Percentiles rank a stretch among this genome's conserved stretches.
Conservation (phyloP, 2,329 filamentous ascomycete genomes). For the Fusarium sp. region DNA sequence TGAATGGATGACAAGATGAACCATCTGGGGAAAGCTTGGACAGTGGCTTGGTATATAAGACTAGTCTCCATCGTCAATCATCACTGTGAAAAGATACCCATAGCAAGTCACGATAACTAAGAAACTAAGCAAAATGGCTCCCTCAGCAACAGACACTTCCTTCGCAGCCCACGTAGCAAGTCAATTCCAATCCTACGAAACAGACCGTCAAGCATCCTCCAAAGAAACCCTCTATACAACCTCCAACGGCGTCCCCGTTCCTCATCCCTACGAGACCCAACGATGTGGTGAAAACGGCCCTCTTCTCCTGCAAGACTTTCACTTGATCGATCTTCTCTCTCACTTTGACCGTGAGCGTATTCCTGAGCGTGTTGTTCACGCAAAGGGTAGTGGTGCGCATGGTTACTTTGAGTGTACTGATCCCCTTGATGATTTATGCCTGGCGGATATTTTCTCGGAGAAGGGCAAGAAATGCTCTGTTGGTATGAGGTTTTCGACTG, state of each 20-base stretch:
- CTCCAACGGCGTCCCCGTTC: slow-evolving; percentile 67
- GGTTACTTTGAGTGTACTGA: slow-evolving; percentile 64
- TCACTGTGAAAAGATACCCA: neutral
- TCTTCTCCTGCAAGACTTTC: slow-evolving; percentile 69
- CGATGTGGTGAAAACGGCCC: slow-evolving; percentile 69
- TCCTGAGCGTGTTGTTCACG: slow-evolving; percentile 71
- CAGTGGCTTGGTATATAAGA: neutral
- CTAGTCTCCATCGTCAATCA: neutral
- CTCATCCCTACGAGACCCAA: slow-evolving; percentile 70
- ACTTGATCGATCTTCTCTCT: slow-evolving; percentile 70
- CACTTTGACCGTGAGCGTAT: slow-evolving; percentile 74
- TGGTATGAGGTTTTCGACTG: slow-evolving; percentile 78
- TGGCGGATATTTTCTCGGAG: slow-evolving; percentile 65
- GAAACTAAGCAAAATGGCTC: slow-evolving; percentile 32
- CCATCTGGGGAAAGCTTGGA: neutral
- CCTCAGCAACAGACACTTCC: slow-evolving; percentile 50
- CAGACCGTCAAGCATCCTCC: slow-evolving; percentile 55
- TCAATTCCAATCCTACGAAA: slow-evolving; percentile 55
- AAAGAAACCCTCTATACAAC: slow-evolving; percentile 64
- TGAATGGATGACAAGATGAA: slow-evolving; percentile 18
- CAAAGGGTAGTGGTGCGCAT: slow-evolving; percentile 68
- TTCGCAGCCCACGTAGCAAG: slow-evolving; percentile 54
- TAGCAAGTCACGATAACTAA: neutral
- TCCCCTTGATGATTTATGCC: slow-evolving; percentile 66
- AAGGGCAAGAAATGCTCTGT: slow-evolving; percentile 77